A percentile compares a stretch with the other conserved stretches of the same genome.
These are phyloP conservation scores for Podospora australis DNA, from an alignment of 495 filamentous ascomycete species.

Conservation along the genomic window DNA sequence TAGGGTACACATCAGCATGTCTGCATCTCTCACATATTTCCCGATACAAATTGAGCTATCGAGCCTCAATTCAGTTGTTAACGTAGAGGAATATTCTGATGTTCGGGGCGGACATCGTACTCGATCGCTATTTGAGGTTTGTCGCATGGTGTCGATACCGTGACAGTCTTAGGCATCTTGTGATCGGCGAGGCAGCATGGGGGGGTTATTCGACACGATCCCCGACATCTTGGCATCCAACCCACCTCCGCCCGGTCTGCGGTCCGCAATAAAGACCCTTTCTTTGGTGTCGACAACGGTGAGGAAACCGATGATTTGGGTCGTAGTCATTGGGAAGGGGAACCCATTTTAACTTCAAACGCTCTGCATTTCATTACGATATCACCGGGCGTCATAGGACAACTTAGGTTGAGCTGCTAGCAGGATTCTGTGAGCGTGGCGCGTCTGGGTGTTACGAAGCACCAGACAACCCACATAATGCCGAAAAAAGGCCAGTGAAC, in stretches of 20 bases:
- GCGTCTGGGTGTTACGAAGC: too few relatives aligned
- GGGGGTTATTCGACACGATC: neutral
- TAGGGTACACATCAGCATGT: neutral
- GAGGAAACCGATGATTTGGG: too few relatives aligned
- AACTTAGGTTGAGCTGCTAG: neutral
- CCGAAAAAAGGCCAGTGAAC: too few relatives aligned
- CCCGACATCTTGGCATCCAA: constrained; percentile 3
- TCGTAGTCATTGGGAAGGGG: too few relatives aligned
- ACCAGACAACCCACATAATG: too few relatives aligned
- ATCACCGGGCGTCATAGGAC: neutral
- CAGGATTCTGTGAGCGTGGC: neutral
- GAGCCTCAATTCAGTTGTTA: neutral
- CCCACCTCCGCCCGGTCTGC: neutral
- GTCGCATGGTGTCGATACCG: constrained; percentile 1
- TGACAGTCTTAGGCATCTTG: too few relatives aligned
- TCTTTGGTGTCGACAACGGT: too few relatives aligned
- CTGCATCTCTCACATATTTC: neutral
- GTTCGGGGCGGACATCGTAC: neutral
- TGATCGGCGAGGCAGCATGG: too few relatives aligned
- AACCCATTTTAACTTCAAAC: too few relatives aligned
- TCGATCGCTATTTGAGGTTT: too few relatives aligned
- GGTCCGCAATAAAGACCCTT: neutral
- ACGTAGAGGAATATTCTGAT: neutral
- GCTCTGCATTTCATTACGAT: neutral
- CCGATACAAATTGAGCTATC: too few relatives aligned